A percentile compares a stretch with the other conserved stretches of the same genome.
Evolutionary conservation across 768 basidiomycete species (phyloP).

Genomic region (Coprinopsis sp.): DNA sequence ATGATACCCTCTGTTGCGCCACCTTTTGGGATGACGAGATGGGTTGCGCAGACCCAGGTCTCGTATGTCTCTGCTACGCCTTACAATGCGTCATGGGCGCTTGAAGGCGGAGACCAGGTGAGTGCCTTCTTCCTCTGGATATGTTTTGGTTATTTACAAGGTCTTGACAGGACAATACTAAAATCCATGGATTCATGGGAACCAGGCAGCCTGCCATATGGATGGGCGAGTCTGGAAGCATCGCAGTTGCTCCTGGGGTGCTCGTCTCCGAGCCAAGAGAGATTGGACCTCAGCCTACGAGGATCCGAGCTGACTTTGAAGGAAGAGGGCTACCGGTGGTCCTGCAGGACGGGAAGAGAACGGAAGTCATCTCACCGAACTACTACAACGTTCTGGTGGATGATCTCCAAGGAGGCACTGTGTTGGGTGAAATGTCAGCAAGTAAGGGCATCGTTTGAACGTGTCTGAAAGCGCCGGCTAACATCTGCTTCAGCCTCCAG

Average conservation of each 20-base stretch:
- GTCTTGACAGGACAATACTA: constrained; percentile 1
- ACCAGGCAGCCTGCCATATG: constrained; percentile 85
- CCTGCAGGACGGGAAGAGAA: constrained; percentile 29
- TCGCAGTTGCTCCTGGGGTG: constrained; percentile 56
- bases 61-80: constrained; percentile 74
- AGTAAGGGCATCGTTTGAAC: constrained; percentile 36
- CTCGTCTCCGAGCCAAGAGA: constrained; percentile 12
- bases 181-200: constrained; percentile 71
- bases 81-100: constrained; percentile 40
- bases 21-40: constrained; percentile 83
- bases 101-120: constrained; percentile 4
- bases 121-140: not conserved
- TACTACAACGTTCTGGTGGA: constrained; percentile 58
- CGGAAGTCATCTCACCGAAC: constrained; percentile 51
- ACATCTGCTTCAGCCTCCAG: constrained; percentile 50
- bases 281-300: not conserved
- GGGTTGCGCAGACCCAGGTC: constrained; percentile 76
- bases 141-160: not conserved
- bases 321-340: constrained; percentile 45
- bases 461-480: not conserved
- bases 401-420: constrained; percentile 38
- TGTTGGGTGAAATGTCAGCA: constrained; percentile 57
- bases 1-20: constrained; percentile 76
- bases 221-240: constrained; percentile 78
- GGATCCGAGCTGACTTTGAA: constrained; percentile 51